Conservation (phyloP, 2,329 filamentous ascomycete genomes). For the Talaromyces atroroseus region DNA sequence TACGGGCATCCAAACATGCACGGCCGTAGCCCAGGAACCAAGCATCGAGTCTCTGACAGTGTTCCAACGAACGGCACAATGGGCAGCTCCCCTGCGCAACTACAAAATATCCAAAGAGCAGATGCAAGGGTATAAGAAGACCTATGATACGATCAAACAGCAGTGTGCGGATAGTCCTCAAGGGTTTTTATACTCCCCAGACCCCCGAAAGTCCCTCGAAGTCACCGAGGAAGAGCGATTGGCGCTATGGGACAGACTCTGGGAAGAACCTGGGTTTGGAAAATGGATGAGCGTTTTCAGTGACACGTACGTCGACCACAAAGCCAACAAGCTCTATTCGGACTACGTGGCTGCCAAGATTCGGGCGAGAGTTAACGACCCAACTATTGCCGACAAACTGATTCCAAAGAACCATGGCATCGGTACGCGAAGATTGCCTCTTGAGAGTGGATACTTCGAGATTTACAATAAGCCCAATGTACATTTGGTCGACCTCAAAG, state of each 20-base stretch:
- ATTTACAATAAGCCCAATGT: slow-evolving; percentile 40
- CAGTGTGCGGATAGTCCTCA: slow-evolving; percentile 11
- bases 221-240: slow-evolving; percentile 8
- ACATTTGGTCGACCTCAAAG: slow-evolving; percentile 35
- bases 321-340: slow-evolving; percentile 35
- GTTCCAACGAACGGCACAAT: slow-evolving; percentile 23
- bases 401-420: slow-evolving; percentile 15
- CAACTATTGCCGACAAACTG: slow-evolving; percentile 23
- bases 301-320: slow-evolving; percentile 31
- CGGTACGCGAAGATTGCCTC: slow-evolving; percentile 18
- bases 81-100: slow-evolving; percentile 22
- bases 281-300: slow-evolving; percentile 35
- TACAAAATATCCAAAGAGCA: not conserved
- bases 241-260: slow-evolving; percentile 11
- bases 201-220: not conserved
- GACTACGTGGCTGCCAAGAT: slow-evolving; percentile 35
- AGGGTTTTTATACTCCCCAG: not conserved
- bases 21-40: not conserved
- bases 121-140: slow-evolving; percentile 5
- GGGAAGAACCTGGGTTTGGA: slow-evolving; percentile 25
- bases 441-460: slow-evolving; percentile 21
- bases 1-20: slow-evolving; percentile 35
- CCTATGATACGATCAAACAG: slow-evolving; percentile 15
- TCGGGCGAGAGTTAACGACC: slow-evolving; percentile 25
- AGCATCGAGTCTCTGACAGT: slow-evolving; percentile 3